These are phyloP conservation scores for Nakataea oryzae DNA, from an alignment of 2,329 filamentous ascomycete genomes.

Conservation along the genomic window DNA sequence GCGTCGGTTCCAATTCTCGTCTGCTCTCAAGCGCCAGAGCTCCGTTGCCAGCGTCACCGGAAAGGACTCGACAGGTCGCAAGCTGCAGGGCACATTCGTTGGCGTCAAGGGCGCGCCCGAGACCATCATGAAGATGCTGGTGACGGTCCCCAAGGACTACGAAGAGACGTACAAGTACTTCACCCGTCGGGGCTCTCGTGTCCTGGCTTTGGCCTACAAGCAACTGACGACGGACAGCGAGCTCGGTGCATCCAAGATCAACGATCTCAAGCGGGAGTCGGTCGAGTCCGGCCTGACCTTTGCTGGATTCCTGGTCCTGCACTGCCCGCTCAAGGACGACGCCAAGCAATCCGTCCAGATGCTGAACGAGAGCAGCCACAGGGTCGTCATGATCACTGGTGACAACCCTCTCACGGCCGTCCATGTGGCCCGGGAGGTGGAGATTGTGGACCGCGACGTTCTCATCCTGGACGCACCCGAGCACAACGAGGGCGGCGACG, in stretches of 20 bases:
- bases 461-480: constrained; percentile 93
- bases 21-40: constrained; percentile 89
- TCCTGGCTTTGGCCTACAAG: constrained; percentile 89
- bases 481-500: constrained; percentile 67
- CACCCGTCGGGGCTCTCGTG: constrained; percentile 87
- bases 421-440: constrained; percentile 88
- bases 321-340: constrained; percentile 93
- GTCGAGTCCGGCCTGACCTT: constrained; percentile 79
- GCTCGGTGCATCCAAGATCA: constrained; percentile 74
- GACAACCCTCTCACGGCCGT: constrained; percentile 96
- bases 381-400: constrained; percentile 98
- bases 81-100: constrained; percentile 77
- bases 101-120: constrained; percentile 96
- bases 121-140: constrained; percentile 89
- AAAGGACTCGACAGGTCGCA: constrained; percentile 64
- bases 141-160: constrained; percentile 73
- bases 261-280: constrained; percentile 86
- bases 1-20: constrained; percentile 96
- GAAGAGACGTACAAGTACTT: constrained; percentile 99
- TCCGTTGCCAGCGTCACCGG: constrained; percentile 77
- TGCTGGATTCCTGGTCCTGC: constrained; percentile 89
- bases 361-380: constrained; percentile 97
- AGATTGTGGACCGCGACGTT: constrained; percentile 93
- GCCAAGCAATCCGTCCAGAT: constrained; percentile 89
- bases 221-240: constrained; percentile 75